Evolutionary conservation across 2,329 filamentous ascomycete species (phyloP).

Genomic region (Talaromyces rugulosus): DNA sequence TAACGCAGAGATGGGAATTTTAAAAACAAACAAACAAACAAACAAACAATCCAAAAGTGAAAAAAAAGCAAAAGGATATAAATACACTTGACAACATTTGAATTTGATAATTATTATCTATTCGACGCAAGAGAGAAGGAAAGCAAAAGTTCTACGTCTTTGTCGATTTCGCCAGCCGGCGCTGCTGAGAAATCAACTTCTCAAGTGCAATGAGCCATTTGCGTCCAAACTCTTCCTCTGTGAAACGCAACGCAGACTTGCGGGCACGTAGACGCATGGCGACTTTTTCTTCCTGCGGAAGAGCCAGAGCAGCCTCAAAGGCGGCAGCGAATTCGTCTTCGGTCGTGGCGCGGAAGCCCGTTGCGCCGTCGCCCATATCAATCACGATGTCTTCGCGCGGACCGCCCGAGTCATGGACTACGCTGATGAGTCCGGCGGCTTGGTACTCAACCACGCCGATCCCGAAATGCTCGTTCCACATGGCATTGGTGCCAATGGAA

Average conservation of each 20-base stretch:
- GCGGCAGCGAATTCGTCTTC: conserved; percentile 72
- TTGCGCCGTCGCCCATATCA: conserved; percentile 70
- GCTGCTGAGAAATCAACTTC: conserved; percentile 44
- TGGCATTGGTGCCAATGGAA: conserved; percentile 88
- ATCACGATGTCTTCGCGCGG: conserved; percentile 92
- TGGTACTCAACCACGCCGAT: conserved; percentile 99
- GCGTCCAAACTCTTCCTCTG: conserved; percentile 76
- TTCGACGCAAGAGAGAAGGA: neutral
- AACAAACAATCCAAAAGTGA: neutral
- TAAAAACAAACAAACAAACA: neutral
- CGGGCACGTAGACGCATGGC: conserved; percentile 73
- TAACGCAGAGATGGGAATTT: neutral
- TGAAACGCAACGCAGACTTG: conserved; percentile 76
- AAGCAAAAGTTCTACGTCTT: neutral
- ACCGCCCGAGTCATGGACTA: conserved; percentile 90
- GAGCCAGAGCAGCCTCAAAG: conserved; percentile 72
- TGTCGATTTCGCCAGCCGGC: neutral
- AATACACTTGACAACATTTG: neutral
- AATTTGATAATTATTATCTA: neutral
- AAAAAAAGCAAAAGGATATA: neutral
- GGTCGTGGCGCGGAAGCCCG: conserved; percentile 81
- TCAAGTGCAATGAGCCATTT: conserved; percentile 76
- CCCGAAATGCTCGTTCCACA: conserved; percentile 99
- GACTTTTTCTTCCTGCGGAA: conserved; percentile 57
- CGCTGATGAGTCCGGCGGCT: conserved; percentile 84